These are phyloP conservation scores for Suillus subalutaceus DNA, from an alignment of 768 basidiomycete genomes.

Conservation along the genomic window DNA sequence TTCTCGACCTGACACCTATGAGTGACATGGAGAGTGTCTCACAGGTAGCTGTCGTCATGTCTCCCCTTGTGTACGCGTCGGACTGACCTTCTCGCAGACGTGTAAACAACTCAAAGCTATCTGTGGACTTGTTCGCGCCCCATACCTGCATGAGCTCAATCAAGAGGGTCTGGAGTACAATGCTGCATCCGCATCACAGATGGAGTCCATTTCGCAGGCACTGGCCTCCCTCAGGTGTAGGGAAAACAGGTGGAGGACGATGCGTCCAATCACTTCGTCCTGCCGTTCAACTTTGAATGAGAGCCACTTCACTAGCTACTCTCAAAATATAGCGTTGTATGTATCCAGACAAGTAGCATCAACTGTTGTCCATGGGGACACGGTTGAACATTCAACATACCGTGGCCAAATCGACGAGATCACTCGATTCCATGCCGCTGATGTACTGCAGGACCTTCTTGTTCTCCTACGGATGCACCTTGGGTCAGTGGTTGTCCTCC, in stretches of 20 bases:
- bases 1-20: not conserved
- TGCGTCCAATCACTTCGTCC: not conserved
- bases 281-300: not conserved
- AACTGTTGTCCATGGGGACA: not conserved
- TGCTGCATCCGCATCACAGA: not conserved
- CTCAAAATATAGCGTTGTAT: not conserved
- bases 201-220: not conserved
- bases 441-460: not conserved
- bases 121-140: not conserved
- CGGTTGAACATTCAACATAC: not conserved
- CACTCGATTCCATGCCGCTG: not conserved
- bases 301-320: not conserved
- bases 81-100: not conserved
- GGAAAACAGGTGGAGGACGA: not conserved
- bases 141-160: not conserved
- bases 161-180: not conserved
- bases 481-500: not conserved
- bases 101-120: not conserved
- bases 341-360: not conserved
- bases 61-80: not conserved
- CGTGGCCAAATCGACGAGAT: not conserved
- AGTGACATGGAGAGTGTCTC: not conserved
- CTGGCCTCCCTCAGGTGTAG: not conserved
- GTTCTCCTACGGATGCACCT: not conserved
- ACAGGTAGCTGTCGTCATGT: not conserved